Base-by-base conservation (phyloP, 1,139 yeast genomes). In the Entelexis sorbosivorans region DNA sequence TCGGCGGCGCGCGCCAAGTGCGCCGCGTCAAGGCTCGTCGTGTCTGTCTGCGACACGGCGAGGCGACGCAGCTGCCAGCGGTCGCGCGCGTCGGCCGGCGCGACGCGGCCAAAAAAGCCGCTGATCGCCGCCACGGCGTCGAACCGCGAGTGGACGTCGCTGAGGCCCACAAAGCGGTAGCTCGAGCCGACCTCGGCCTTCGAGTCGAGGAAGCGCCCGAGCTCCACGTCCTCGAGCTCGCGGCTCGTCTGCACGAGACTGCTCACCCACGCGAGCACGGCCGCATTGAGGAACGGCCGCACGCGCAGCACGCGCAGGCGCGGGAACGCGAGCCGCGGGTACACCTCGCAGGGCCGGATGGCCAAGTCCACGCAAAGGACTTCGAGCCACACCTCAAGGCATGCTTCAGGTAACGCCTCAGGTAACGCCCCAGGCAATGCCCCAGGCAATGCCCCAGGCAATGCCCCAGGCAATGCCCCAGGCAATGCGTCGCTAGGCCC, bases 171-270 rank as follows among this genome's bases (percentile, higher is more conserved):
- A 44, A 58, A 58, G 14, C 56, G 51, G 36, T 56, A 58, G 45
- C 59, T 46, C 14, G 60, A 58, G 20, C 61, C 61, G 9, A 58
- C 52, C 32, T 55, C 55, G 13, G 34, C n/a, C 47, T 58, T 56
- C n/a, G 49, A 31, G 45, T 58, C 58, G 28, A 58, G 48, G 26
- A 45, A 56, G 31, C 60, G 48, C 28, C 52, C 32, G 14, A 58
- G 49, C 39, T 47, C 33, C 3, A 58, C 26, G 17, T 53, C 58
- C 46, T 52, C 52, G 11, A 58, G 48, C 29, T 38, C 48, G 14
- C 20, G 24, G 26, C 54, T 39, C 24, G 36, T 19, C 33, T 40
- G 38, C 3, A 38, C 52, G 11, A 51, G 43, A 1, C 26, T n/a
- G 5, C 47, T 14, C 19, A 58, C 47, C 61, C 61, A 58, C 7